Evolutionary conservation across 1,139 yeast species (phyloP).

Genomic region (Pichia sp.): DNA sequence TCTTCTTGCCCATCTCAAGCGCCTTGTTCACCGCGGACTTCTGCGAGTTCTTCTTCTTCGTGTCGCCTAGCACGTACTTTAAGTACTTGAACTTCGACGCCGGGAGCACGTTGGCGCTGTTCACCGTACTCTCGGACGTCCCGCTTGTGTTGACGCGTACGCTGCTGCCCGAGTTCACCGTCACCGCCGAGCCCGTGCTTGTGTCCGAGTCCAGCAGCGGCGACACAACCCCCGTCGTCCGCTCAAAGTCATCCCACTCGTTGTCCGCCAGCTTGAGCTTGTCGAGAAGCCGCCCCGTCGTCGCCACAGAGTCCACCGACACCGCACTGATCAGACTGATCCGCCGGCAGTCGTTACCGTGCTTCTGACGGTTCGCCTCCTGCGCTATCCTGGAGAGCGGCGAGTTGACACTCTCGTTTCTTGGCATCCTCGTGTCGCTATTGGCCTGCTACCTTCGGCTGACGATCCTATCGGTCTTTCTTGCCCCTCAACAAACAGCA

Average conservation of each 20-base stretch:
- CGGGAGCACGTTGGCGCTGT: constrained; percentile 4
- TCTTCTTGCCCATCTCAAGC: constrained; percentile 23
- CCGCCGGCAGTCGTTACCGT: constrained; percentile 4
- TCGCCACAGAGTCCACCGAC: constrained; percentile 30
- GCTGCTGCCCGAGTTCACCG: constrained; percentile 1
- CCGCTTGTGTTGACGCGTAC: background rate
- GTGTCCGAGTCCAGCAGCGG: constrained; percentile 1
- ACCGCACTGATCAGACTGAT: constrained; percentile 29
- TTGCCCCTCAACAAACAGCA: background rate
- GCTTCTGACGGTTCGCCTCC: constrained; percentile 5
- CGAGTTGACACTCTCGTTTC: constrained; percentile 3
- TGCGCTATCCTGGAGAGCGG: constrained; percentile 13
- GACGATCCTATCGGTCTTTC: background rate
- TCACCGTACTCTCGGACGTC: background rate
- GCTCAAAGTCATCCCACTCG: constrained; percentile 22
- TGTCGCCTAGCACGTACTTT: constrained; percentile 19
- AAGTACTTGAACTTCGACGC: constrained; percentile 22
- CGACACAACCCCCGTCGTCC: background rate
- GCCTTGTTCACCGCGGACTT: constrained; percentile 23
- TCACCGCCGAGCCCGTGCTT: constrained; percentile 3
- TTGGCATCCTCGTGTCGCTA: background rate
- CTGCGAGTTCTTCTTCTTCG: constrained; percentile 10
- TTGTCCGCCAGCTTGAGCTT: constrained; percentile 34
- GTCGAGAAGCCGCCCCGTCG: constrained; percentile 37
- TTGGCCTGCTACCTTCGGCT: background rate